Evolutionary conservation across 441 rosid species (phyloP), one percentile per base, ranked within the genome.

Genomic region (Populus hybrid): DNA sequence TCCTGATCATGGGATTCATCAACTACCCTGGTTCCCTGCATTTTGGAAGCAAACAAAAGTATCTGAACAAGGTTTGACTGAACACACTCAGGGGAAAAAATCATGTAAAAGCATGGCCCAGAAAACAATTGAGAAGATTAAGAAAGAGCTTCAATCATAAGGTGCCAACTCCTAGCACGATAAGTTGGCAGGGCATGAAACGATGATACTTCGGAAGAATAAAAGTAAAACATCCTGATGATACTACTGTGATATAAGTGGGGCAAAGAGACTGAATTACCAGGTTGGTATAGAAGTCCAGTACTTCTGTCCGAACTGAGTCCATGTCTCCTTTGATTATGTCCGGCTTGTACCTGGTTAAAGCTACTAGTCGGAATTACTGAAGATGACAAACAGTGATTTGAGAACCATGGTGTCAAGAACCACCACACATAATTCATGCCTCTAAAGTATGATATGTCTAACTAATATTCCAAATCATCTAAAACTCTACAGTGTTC

Each of bases 251-350:
- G 28, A 38, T 11, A 30, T 8, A 50, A 74, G 67, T 18, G 20
- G 34, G 71, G 46, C 69, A 75, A 61, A 42, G 21, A 6, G 18
- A 12, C 0, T 4, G 77, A 77, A 82, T 81, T 82, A 94, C 99
- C 88, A 89, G 81, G 77, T 73, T 84, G 7, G 74, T 3, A 79
- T 94, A 95, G 80, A 91, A 95, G 28, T 89, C 82, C 75, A 79
- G 79, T 28, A 94, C 97, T 73, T 90, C 95, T 35, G 42, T 75
- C 12, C 94, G 85, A 69, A 92, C 77, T 8, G 99, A 95, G 74
- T 95, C 99, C 99, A 95, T 90, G 81, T 95, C 99, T 81, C 99
- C 99, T 83, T 90, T 90, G 76, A 95, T 94, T 50, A 87, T 83
- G 72, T 92, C 98, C 1, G 98, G 98, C 83, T 87, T 91, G 86